phyloP scores from a whole-genome alignment of 768 basidiomycete species.

The Panaeolus cyanescens region DNA sequence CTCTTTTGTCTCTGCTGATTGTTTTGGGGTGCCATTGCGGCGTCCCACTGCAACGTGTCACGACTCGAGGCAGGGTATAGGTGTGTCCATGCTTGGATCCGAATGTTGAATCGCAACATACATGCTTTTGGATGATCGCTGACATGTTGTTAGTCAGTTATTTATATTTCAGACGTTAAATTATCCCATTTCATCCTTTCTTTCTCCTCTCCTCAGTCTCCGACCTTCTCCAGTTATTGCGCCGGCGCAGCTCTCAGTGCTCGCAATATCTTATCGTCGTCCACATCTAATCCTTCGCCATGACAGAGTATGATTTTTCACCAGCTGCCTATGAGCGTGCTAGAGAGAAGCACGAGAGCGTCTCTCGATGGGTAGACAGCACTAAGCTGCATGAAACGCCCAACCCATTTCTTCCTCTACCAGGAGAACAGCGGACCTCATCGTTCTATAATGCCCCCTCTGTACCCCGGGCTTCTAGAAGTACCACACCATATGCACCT shows the following conservation, averaged over 20 bases:
- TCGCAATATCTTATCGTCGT: background rate
- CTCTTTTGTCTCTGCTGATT: background rate
- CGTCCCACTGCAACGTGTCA: background rate
- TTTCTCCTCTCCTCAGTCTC: background rate
- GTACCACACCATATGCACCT: background rate
- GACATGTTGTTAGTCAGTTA: background rate
- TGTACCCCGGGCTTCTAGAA: background rate
- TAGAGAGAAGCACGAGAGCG: conserved; percentile 13
- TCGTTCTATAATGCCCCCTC: background rate
- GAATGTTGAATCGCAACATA: conserved; percentile 1
- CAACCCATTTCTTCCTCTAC: conserved; percentile 17
- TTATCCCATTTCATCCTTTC: background rate
- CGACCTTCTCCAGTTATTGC: background rate
- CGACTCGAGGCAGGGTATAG: background rate
- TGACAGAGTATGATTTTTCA: conserved; percentile 25
- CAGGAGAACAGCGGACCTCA: conserved; percentile 12
- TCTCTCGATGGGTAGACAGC: conserved; percentile 17
- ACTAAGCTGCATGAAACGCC: conserved; percentile 11
- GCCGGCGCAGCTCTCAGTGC: background rate
- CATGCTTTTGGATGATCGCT: background rate
- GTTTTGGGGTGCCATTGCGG: background rate
- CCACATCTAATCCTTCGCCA: background rate
- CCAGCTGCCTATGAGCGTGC: conserved; percentile 17
- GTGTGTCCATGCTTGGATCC: background rate
- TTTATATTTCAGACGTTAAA: background rate